A percentile compares a stretch with the other conserved stretches of the same genome.
Evolutionary conservation across 805 yeast genomes (phyloP).

Genomic region (Ogataea henricii): DNA sequence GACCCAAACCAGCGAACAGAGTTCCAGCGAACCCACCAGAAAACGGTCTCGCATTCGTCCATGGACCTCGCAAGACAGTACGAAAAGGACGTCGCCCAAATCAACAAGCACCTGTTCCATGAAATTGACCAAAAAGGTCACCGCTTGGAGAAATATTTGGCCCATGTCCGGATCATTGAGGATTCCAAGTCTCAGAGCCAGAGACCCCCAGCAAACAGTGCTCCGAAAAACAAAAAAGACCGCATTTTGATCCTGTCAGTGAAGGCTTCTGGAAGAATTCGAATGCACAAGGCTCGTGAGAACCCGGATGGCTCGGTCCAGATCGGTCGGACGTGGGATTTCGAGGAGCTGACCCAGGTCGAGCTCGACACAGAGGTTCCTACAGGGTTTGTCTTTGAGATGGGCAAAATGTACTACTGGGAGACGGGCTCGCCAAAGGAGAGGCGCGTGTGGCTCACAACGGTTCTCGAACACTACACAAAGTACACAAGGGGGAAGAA

Average conservation of each 20-base stretch:
- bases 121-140: slow-evolving; percentile 44
- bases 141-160: slow-evolving; percentile 60
- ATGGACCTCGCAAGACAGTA: slow-evolving; percentile 55
- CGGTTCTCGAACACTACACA: slow-evolving; percentile 53
- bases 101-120: slow-evolving; percentile 52
- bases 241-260: slow-evolving; percentile 64
- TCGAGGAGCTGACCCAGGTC: slow-evolving; percentile 64
- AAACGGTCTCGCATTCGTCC: slow-evolving; percentile 25
- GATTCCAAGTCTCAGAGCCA: slow-evolving; percentile 68
- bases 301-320: slow-evolving; percentile 74
- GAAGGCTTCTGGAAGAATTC: slow-evolving; percentile 65
- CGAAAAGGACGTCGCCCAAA: slow-evolving; percentile 52
- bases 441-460: slow-evolving; percentile 57
- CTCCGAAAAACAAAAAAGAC: slow-evolving; percentile 53
- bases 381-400: slow-evolving; percentile 57
- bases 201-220: slow-evolving; percentile 63
- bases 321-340: slow-evolving; percentile 90
- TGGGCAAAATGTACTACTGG: slow-evolving; percentile 88
- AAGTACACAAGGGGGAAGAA: slow-evolving; percentile 54
- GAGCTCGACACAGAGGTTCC: slow-evolving; percentile 54
- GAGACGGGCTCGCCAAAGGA: slow-evolving; percentile 59
- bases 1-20: not conserved
- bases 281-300: slow-evolving; percentile 83
- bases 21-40: slow-evolving; percentile 16
- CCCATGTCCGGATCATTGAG: slow-evolving; percentile 76